A percentile compares a stretch with the other conserved stretches of the same genome.
Evolutionary conservation across 805 yeast species (phyloP).

Genomic region (Candida hispaniensis): DNA sequence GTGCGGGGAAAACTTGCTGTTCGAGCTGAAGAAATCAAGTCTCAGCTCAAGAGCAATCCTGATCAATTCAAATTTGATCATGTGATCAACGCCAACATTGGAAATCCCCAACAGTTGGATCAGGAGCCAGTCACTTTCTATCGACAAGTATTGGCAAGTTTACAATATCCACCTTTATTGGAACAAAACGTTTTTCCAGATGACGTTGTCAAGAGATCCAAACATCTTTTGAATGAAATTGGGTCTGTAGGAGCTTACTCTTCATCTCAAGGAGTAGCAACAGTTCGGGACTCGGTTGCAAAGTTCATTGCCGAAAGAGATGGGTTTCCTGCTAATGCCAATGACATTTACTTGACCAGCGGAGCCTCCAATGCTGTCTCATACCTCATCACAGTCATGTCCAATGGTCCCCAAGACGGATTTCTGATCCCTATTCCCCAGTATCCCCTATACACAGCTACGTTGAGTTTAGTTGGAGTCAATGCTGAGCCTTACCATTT

Average conservation of each 20-base stretch:
- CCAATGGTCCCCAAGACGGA: slow-evolving; percentile 59
- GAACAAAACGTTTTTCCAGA: slow-evolving; percentile 34
- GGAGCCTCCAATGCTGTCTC: slow-evolving; percentile 96
- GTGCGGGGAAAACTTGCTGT: slow-evolving; percentile 93
- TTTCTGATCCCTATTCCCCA: slow-evolving; percentile 94
- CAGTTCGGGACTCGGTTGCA: slow-evolving; percentile 69
- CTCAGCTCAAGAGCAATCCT: slow-evolving; percentile 43
- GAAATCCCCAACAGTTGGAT: slow-evolving; percentile 94
- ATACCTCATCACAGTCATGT: slow-evolving; percentile 58
- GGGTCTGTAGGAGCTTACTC: slow-evolving; percentile 95
- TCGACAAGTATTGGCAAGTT: slow-evolving; percentile 74
- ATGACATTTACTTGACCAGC: slow-evolving; percentile 71
- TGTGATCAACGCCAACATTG: slow-evolving; percentile 86
- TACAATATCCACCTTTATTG: slow-evolving; percentile 74
- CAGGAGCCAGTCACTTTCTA: slow-evolving; percentile 94
- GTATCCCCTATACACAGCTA: slow-evolving; percentile 95
- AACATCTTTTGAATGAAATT: slow-evolving; percentile 43
- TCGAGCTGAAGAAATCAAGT: slow-evolving; percentile 75
- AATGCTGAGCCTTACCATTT: slow-evolving; percentile 78
- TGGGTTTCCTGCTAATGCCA: slow-evolving; percentile 54
- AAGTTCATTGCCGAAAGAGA: slow-evolving; percentile 71
- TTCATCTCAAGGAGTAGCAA: slow-evolving; percentile 75
- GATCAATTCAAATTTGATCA: slow-evolving; percentile 61
- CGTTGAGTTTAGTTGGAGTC: slow-evolving; percentile 73
- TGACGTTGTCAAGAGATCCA: slow-evolving; percentile 71